phyloP scores from a whole-genome alignment of 371 early-diverging fungal genomes.

The Batkoa obscura region DNA sequence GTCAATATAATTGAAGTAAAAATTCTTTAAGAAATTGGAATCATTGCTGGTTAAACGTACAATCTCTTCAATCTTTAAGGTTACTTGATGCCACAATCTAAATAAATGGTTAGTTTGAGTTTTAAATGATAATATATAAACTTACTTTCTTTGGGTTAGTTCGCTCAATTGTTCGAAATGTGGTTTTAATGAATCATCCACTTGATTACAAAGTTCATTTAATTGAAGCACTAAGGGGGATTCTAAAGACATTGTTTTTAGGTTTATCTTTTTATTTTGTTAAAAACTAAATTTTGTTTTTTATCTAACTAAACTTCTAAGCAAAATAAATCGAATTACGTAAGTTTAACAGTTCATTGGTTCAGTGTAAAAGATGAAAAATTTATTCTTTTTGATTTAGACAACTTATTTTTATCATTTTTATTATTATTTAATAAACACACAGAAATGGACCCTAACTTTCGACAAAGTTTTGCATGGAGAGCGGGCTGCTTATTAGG shows the following conservation, averaged over 20 bases:
- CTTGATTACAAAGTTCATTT: neutral
- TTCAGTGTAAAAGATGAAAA: too few species aligned
- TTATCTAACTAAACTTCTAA: too few species aligned
- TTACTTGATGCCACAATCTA: conserved; percentile 96
- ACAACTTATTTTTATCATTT: neutral
- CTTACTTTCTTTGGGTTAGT: neutral
- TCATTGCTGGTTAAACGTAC: conserved; percentile 21
- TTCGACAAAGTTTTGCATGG: neutral
- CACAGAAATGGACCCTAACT: neutral
- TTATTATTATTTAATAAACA: neutral
- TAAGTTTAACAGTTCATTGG: too few species aligned
- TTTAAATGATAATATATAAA: too few species aligned
- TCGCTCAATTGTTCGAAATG: neutral
- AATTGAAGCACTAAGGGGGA: neutral
- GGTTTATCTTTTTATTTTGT: too few species aligned
- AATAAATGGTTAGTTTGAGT: too few species aligned
- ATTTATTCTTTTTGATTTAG: neutral
- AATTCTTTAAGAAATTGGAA: too few species aligned
- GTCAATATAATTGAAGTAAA: conserved; percentile 67
- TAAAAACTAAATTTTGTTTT: too few species aligned
- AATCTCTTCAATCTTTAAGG: conserved; percentile 52
- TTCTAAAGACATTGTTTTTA: too few species aligned
- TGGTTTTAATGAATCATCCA: neutral
- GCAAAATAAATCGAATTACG: too few species aligned
- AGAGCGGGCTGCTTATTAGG: neutral